These are phyloP conservation scores for Xylariaceae sp. DNA, from an alignment of 2,329 filamentous ascomycete genomes.

Conservation along the genomic window DNA sequence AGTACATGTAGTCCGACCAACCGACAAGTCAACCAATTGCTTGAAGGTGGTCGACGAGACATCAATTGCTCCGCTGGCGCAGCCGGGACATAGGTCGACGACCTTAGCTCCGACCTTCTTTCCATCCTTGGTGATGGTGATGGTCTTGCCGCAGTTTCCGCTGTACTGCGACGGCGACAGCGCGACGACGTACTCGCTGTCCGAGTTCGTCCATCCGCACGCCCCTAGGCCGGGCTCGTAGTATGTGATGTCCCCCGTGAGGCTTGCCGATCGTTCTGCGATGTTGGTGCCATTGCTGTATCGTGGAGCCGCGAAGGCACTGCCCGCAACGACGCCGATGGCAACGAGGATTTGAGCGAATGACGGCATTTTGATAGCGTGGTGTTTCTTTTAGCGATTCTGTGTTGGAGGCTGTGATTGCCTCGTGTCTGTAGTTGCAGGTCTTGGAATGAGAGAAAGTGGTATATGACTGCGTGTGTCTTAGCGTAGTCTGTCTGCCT, in stretches of 20 bases:
- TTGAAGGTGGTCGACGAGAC: conserved; percentile 42
- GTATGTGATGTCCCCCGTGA: conserved; percentile 39
- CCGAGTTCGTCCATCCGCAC: conserved; percentile 36
- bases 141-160: conserved; percentile 41
- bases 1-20: conserved; percentile 35
- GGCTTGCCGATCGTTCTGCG: conserved; percentile 10
- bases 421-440: background rate
- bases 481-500: conserved; percentile 2
- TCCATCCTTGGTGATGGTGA: conserved; percentile 35
- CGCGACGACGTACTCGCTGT: conserved; percentile 37
- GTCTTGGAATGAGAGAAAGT: background rate
- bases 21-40: conserved; percentile 32
- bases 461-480: background rate
- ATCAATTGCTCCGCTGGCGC: conserved; percentile 38
- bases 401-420: background rate
- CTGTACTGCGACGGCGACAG: conserved; percentile 36
- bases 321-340: conserved; percentile 29
- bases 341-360: conserved; percentile 30
- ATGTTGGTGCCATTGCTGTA: background rate
- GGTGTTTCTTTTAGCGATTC: background rate
- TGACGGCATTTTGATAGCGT: conserved; percentile 32
- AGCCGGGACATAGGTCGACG: conserved; percentile 43
- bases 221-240: conserved; percentile 40
- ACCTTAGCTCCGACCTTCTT: conserved; percentile 37
- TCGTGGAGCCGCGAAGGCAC: conserved; percentile 23